Evolutionary conservation across 306 rosid species (phyloP).

Genomic region (Cicer bijugum): DNA sequence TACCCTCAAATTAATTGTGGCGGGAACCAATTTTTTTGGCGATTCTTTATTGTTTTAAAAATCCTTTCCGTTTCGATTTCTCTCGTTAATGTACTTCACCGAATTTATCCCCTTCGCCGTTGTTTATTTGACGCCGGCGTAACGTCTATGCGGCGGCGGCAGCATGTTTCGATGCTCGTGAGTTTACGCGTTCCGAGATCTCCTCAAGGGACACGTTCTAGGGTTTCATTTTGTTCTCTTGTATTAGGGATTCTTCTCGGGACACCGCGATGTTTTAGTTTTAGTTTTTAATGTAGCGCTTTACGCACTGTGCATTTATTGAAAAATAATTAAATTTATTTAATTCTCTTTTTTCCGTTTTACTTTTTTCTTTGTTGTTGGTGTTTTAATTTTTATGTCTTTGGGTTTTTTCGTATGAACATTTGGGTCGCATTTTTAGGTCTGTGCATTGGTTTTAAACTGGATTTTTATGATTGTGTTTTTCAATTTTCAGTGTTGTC

Average conservation of each 20-base stretch:
- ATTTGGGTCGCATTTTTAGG: slow-evolving; percentile 15
- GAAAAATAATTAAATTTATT: background rate
- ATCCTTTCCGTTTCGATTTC: background rate
- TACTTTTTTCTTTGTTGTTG: background rate
- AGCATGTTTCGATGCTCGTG: background rate
- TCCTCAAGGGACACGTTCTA: slow-evolving; percentile 36
- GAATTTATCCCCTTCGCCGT: background rate
- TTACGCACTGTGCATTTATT: slow-evolving; percentile 15
- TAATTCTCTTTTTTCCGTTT: background rate
- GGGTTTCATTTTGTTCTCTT: slow-evolving; percentile 46
- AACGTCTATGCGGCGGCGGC: background rate
- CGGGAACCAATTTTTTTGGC: slow-evolving; percentile 47
- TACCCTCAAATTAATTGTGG: slow-evolving; percentile 40
- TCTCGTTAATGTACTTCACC: background rate
- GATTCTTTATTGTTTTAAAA: background rate
- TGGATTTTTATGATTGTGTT: slow-evolving; percentile 9
- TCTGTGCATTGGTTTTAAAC: slow-evolving; percentile 21
- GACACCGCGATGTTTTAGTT: slow-evolving; percentile 11
- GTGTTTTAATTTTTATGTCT: background rate
- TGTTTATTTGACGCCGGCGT: background rate
- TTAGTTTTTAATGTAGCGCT: slow-evolving; percentile 31
- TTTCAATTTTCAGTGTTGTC: slow-evolving; percentile 4
- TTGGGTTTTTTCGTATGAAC: slow-evolving; percentile 19
- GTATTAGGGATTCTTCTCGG: slow-evolving; percentile 32
- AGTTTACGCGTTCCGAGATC: slow-evolving; percentile 36